Evolutionary conservation across 2,329 filamentous ascomycete species (phyloP).

Genomic region (Aspergillus aculeatus): DNA sequence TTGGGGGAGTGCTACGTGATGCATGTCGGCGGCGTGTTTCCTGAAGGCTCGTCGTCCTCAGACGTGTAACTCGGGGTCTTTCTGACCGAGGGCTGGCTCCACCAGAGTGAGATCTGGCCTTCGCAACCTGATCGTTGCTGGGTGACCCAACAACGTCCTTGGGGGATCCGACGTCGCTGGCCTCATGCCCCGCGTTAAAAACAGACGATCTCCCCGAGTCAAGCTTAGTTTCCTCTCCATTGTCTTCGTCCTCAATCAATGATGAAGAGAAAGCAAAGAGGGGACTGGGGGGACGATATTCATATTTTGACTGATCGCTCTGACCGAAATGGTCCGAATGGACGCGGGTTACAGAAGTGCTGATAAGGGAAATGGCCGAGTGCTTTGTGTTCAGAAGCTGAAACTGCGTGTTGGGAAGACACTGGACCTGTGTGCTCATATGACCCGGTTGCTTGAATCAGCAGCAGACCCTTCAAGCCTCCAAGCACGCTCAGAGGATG

Average conservation of each 20-base stretch:
- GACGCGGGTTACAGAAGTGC: constrained; percentile 13
- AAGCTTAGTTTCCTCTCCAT: not conserved
- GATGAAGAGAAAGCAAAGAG: constrained; percentile 19
- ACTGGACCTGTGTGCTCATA: constrained; percentile 22
- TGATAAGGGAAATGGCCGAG: constrained; percentile 11
- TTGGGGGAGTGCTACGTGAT: not conserved
- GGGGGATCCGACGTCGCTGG: not conserved
- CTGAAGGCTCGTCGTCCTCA: not conserved
- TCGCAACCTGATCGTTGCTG: not conserved
- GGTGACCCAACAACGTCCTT: not conserved
- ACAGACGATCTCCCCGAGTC: not conserved
- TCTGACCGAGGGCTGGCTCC: not conserved
- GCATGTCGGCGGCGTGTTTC: not conserved
- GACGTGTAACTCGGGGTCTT: not conserved
- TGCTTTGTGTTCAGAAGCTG: constrained; percentile 23
- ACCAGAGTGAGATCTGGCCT: not conserved
- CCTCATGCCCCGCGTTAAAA: not conserved
- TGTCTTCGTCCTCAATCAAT: not conserved
- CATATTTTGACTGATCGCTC: constrained; percentile 5
- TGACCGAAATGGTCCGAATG: constrained; percentile 2
- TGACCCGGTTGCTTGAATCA: not conserved
- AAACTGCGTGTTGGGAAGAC: constrained; percentile 22
- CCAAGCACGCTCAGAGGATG: not conserved
- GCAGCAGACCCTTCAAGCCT: not conserved
- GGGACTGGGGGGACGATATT: constrained; percentile 16